A percentile compares a stretch with the other conserved stretches of the same genome.
Conservation (phyloP, 495 filamentous ascomycete genomes). For the Podospora pseudopauciseta region DNA sequence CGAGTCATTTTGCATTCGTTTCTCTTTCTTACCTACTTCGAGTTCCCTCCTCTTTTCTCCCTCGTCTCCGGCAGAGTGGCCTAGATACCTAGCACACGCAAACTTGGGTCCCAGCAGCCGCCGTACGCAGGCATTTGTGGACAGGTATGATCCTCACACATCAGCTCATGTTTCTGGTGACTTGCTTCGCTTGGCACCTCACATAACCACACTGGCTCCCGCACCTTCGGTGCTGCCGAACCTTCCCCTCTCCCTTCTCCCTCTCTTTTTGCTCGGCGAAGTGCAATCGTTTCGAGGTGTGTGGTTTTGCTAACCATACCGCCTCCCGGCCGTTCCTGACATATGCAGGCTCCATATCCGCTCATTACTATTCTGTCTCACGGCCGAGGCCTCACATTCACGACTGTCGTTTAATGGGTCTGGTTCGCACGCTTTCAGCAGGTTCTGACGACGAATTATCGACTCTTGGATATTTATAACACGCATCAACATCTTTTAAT, state of each 20-base stretch:
- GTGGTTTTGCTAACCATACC: slow-evolving; percentile 43
- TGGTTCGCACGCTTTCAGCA: slow-evolving; percentile 48
- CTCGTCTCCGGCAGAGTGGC: slow-evolving; percentile 5
- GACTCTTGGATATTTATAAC: not conserved
- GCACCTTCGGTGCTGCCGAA: slow-evolving; percentile 31
- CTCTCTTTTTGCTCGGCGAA: slow-evolving; percentile 33
- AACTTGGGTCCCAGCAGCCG: slow-evolving; percentile 27
- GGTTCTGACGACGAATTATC: slow-evolving; percentile 49
- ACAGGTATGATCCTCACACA: slow-evolving; percentile 50
- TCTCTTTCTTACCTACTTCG: slow-evolving; percentile 8
- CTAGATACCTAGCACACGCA: slow-evolving; percentile 8
- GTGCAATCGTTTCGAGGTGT: slow-evolving; percentile 34
- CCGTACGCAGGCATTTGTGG: slow-evolving; percentile 47
- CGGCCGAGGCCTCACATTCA: slow-evolving; percentile 29
- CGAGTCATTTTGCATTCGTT: slow-evolving; percentile 23
- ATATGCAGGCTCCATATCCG: slow-evolving; percentile 44
- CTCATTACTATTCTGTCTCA: slow-evolving; percentile 33
- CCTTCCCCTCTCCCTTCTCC: slow-evolving; percentile 28
- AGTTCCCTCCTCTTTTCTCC: slow-evolving; percentile 14
- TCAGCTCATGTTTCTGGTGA: slow-evolving; percentile 43
- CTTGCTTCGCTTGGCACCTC: slow-evolving; percentile 38
- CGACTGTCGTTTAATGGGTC: slow-evolving; percentile 31
- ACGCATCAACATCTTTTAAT: slow-evolving; percentile 19
- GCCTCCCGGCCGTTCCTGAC: slow-evolving; percentile 32
- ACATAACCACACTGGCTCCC: slow-evolving; percentile 47